A percentile compares a stretch with the other conserved stretches of the same genome.
Conservation (phyloP, 805 yeast species). For the Starmerella davenportii region DNA sequence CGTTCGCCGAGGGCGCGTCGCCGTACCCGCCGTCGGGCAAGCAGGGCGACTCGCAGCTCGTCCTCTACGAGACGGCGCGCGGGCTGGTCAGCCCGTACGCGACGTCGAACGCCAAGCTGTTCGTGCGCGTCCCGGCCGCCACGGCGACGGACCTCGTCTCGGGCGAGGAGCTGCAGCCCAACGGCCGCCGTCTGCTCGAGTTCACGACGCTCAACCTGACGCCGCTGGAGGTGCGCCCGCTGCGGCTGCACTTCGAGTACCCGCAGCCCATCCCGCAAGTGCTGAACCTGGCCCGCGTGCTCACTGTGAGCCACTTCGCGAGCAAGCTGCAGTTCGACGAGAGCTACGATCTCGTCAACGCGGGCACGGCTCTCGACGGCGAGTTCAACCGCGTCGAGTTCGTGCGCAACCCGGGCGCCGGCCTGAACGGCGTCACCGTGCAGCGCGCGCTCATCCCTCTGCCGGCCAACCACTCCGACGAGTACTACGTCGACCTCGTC, state of each 20-base stretch:
- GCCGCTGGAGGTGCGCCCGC: conserved; percentile 32
- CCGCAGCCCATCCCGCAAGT: conserved; percentile 48
- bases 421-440: conserved; percentile 40
- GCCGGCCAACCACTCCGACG: conserved; percentile 36
- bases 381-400: conserved; percentile 63
- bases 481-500: conserved; percentile 72
- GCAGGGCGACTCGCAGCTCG: conserved; percentile 42
- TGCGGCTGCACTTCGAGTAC: conserved; percentile 45
- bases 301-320: conserved; percentile 84
- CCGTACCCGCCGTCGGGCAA: conserved; percentile 51
- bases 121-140: conserved; percentile 26
- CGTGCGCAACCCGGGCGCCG: conserved; percentile 34
- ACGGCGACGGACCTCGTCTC: conserved; percentile 26
- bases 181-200: conserved; percentile 22
- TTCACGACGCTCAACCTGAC: conserved; percentile 38
- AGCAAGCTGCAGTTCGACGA: conserved; percentile 61
- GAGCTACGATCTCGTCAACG: conserved; percentile 60
- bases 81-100: conserved; percentile 44
- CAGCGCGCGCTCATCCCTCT: conserved; percentile 42
- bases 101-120: conserved; percentile 32
- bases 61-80: conserved; percentile 37
- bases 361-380: conserved; percentile 45
- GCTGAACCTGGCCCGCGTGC: conserved; percentile 43
- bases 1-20: conserved; percentile 25
- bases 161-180: conserved; percentile 17